Percentiles rank a stretch among this genome's conserved stretches.
phyloP scores from a whole-genome alignment of 164 flowering plant genomes.

The Euptelea pleiosperma region DNA sequence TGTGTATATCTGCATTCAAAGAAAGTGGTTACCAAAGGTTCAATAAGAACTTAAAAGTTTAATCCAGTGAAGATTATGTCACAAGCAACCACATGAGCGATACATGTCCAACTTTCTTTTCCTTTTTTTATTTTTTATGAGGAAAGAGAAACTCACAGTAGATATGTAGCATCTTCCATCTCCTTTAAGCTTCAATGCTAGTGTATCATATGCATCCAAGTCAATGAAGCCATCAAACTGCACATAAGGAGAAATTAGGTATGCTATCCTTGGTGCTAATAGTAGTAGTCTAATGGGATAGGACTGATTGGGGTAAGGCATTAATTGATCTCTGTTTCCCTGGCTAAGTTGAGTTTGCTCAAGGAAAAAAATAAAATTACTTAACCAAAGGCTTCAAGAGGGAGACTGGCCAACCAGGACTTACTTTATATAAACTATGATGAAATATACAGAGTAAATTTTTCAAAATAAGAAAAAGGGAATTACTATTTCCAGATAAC shows the following conservation, averaged over 20 bases:
- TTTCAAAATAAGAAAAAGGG: too few species aligned
- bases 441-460: too few species aligned
- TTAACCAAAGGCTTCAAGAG: neutral
- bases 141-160: slow-evolving; percentile 54
- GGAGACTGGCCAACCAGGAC: too few species aligned
- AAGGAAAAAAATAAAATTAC: neutral
- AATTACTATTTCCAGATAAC: too few species aligned
- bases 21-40: neutral
- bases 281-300: neutral
- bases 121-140: neutral
- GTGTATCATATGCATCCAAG: slow-evolving; percentile 82
- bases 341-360: too few species aligned
- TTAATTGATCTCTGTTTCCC: slow-evolving; percentile 5
- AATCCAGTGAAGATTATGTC: neutral
- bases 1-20: slow-evolving; percentile 75
- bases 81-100: neutral
- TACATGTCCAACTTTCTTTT: neutral
- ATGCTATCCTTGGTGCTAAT: neutral
- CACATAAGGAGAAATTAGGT: slow-evolving; percentile 8
- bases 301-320: neutral
- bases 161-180: slow-evolving; percentile 98
- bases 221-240: slow-evolving; percentile 97
- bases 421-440: too few species aligned
- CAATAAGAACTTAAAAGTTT: neutral
- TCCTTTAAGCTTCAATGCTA: slow-evolving; percentile 85